Evolutionary conservation across 1,139 yeast species (phyloP).

Genomic region (Pichia terricola): DNA sequence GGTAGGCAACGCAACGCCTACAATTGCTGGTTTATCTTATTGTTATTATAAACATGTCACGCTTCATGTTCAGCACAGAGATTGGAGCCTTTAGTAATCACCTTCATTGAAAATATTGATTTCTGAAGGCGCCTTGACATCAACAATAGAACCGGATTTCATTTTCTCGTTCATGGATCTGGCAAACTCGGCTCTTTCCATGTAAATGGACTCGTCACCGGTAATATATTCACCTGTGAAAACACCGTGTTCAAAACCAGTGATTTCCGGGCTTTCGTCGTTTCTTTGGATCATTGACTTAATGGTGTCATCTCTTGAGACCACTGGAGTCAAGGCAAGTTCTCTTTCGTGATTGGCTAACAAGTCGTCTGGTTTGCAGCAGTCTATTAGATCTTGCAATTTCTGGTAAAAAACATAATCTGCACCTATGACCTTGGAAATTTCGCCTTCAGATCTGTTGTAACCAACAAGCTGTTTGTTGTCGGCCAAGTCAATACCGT

Average conservation of each 20-base stretch:
- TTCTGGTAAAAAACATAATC: constrained; percentile 86
- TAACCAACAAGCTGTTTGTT: constrained; percentile 90
- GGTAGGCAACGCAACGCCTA: too few relatives aligned
- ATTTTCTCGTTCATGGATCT: constrained; percentile 67
- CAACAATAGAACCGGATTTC: constrained; percentile 32
- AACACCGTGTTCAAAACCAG: constrained; percentile 88
- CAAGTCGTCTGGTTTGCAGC: constrained; percentile 50
- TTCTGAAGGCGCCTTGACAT: constrained; percentile 83
- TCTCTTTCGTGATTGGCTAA: constrained; percentile 26
- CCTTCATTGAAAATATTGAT: constrained; percentile 85
- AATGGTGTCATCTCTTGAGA: constrained; percentile 22
- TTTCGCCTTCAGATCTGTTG: constrained; percentile 61
- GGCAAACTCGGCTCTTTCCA: constrained; percentile 71
- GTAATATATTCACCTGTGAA: constrained; percentile 91
- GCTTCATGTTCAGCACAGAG: too few relatives aligned
- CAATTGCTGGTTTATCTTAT: too few relatives aligned
- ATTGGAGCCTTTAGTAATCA: constrained; percentile 36
- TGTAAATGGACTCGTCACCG: constrained; percentile 77
- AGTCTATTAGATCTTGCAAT: constrained; percentile 67
- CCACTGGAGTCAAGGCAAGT: constrained; percentile 25
- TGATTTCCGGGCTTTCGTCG: constrained; percentile 27
- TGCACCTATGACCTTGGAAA: constrained; percentile 78
- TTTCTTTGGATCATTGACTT: constrained; percentile 18
- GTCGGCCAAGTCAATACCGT: constrained; percentile 96
- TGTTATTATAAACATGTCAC: too few relatives aligned